Evolutionary conservation across 495 filamentous ascomycete genomes (phyloP).

Genomic region (Friedmanniomyces endolithicus): DNA sequence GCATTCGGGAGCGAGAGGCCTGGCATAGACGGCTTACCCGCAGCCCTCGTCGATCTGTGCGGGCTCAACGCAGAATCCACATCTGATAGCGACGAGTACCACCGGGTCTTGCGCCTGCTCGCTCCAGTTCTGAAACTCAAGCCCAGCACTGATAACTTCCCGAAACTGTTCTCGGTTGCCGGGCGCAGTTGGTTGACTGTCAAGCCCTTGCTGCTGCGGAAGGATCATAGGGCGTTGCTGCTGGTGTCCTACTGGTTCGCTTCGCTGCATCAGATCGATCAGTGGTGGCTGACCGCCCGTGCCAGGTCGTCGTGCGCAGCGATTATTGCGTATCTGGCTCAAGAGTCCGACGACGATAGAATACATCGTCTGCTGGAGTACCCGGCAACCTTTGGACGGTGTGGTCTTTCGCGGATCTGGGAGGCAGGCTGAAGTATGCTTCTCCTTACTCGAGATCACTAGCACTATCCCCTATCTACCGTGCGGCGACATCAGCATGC

Average conservation of each 20-base stretch:
- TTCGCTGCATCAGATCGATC: not conserved
- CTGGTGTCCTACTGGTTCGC: not conserved
- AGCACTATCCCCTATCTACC: not conserved
- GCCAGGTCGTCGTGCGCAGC: not conserved
- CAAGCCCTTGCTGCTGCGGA: not conserved
- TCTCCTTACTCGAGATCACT: not conserved
- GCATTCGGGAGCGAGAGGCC: not conserved
- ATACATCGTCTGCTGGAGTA: not conserved
- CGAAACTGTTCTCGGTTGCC: not conserved
- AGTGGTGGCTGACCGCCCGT: not conserved
- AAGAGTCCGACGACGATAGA: not conserved
- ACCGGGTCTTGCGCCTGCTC: not conserved
- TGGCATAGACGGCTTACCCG: not conserved
- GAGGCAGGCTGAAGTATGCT: not conserved
- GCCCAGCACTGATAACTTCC: not conserved
- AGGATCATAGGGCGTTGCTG: not conserved
- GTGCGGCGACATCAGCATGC: not conserved
- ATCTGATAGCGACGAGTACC: not conserved
- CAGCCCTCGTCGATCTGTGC: not conserved
- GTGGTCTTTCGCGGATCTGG: not conserved
- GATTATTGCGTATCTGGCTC: not conserved
- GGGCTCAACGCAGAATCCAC: not conserved
- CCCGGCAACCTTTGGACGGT: not conserved
- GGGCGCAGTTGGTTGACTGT: not conserved
- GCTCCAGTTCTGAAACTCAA: not conserved